Evolutionary conservation across 2,329 filamentous ascomycete species (phyloP).

Genomic region (Phialophora verrucosa): DNA sequence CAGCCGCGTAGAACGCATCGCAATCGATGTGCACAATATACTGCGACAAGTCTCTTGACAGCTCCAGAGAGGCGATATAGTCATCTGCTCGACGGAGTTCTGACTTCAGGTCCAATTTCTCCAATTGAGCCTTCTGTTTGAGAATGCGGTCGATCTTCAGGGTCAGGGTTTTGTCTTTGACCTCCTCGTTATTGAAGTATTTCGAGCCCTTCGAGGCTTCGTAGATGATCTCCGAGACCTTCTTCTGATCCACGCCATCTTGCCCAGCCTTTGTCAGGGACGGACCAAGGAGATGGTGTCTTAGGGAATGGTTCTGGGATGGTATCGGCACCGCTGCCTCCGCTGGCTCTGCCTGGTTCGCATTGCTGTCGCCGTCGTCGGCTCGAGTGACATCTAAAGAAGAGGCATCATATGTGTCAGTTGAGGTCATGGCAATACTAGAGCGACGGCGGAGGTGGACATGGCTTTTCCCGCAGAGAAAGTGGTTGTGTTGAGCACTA

Average conservation of each 20-base stretch:
- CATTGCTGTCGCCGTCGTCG: neutral
- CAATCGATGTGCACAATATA: conserved; percentile 91
- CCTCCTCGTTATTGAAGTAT: conserved; percentile 91
- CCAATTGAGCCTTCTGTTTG: conserved; percentile 73
- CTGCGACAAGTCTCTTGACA: conserved; percentile 79
- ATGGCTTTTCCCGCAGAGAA: conserved; percentile 8
- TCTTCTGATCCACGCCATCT: conserved; percentile 88
- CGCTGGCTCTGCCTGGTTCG: neutral
- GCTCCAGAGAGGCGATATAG: conserved; percentile 78
- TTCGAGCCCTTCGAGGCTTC: conserved; percentile 96
- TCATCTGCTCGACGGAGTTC: conserved; percentile 80
- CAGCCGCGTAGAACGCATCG: conserved; percentile 96
- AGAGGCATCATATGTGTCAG: conserved; percentile 20
- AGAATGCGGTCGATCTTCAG: conserved; percentile 83
- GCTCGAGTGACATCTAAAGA: conserved; percentile 12
- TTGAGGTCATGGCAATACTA: conserved; percentile 28
- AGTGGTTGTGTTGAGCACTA: neutral
- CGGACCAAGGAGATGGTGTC: conserved; percentile 87
- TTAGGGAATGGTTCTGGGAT: conserved; percentile 68
- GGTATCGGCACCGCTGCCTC: conserved; percentile 21
- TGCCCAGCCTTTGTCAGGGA: conserved; percentile 94
- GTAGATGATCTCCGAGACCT: conserved; percentile 96
- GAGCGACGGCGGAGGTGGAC: neutral
- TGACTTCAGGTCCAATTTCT: conserved; percentile 73
- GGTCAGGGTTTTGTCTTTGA: conserved; percentile 79